phyloP scores from a whole-genome alignment of 1,284 basidiomycete genomes.

The Melampsora larici-populina region DNA sequence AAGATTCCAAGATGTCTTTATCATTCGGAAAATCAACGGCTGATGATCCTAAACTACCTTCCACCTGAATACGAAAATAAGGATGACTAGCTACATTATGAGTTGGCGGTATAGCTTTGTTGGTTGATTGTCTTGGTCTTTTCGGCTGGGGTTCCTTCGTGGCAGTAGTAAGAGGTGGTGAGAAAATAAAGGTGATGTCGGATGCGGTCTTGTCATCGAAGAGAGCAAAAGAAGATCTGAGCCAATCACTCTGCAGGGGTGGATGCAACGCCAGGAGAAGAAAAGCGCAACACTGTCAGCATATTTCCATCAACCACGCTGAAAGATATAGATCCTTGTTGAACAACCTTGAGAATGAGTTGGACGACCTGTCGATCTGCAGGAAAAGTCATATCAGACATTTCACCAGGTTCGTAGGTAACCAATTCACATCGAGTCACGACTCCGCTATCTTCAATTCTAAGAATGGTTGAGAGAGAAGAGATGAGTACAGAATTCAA shows the following conservation, averaged over 20 bases:
- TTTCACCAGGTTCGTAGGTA: conserved; percentile 31
- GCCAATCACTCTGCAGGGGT: conserved; percentile 28
- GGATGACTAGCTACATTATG: conserved; percentile 6
- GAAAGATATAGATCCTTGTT: too few species aligned
- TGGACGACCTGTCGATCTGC: conserved; percentile 25
- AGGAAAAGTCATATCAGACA: conserved; percentile 19
- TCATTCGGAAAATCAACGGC: conserved; percentile 40
- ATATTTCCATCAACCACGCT: neutral
- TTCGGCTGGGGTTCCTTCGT: neutral
- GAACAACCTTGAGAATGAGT: conserved; percentile 34
- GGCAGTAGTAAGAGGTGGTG: conserved; percentile 5
- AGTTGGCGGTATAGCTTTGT: neutral
- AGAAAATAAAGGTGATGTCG: conserved; percentile 31
- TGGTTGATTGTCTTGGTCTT: neutral
- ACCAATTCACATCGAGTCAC: conserved; percentile 27
- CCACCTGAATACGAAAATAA: conserved; percentile 29
- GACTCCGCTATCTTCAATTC: conserved; percentile 41
- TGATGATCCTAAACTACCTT: conserved; percentile 22
- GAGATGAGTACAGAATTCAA: neutral
- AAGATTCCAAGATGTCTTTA: conserved; percentile 34
- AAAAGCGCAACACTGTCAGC: neutral
- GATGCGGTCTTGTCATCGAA: conserved; percentile 36
- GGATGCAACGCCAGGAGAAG: neutral
- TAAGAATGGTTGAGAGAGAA: neutral
- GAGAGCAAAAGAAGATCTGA: conserved; percentile 32